phyloP scores from a whole-genome alignment of 2,329 filamentous ascomycete genomes.

The Alternaria burnsii region DNA sequence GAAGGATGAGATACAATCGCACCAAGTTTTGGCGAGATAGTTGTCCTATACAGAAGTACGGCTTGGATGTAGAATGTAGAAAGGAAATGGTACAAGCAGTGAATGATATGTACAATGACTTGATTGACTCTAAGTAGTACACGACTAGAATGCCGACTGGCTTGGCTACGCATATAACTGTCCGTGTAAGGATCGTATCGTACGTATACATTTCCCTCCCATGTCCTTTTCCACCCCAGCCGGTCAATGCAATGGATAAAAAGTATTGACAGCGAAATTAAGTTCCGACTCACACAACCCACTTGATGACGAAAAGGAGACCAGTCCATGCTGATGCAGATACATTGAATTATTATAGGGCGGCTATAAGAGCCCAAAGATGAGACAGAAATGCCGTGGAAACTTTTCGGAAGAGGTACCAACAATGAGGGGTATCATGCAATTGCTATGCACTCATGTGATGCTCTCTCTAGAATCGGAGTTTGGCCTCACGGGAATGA shows the following conservation, averaged over 20 bases:
- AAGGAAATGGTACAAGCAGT: not conserved
- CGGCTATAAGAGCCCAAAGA: slow-evolving; percentile 11
- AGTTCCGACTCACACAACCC: slow-evolving; percentile 16
- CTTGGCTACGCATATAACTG: not conserved
- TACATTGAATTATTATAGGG: slow-evolving; percentile 25
- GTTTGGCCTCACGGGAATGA: slow-evolving; percentile 36
- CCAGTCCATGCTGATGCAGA: slow-evolving; percentile 29
- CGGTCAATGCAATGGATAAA: slow-evolving; percentile 29
- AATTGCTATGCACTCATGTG: slow-evolving; percentile 18
- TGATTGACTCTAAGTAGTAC: not conserved
- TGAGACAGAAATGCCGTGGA: slow-evolving; percentile 24
- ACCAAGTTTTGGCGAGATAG: not conserved
- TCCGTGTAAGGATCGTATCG: not conserved
- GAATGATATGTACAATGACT: not conserved
- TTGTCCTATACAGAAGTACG: not conserved
- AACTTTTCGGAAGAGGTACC: slow-evolving; percentile 13
- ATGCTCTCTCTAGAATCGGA: slow-evolving; percentile 38
- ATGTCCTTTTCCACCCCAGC: slow-evolving; percentile 6
- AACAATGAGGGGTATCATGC: slow-evolving; percentile 37
- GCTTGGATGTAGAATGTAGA: not conserved
- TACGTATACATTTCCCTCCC: not conserved
- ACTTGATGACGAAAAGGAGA: slow-evolving; percentile 15
- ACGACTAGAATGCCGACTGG: slow-evolving; percentile 1
- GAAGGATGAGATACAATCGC: not conserved
- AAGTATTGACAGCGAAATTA: slow-evolving; percentile 41